A percentile compares a stretch with the other conserved stretches of the same genome.
Evolutionary conservation across 305 asterid species (phyloP).

Genomic region (Striga hermonthica): DNA sequence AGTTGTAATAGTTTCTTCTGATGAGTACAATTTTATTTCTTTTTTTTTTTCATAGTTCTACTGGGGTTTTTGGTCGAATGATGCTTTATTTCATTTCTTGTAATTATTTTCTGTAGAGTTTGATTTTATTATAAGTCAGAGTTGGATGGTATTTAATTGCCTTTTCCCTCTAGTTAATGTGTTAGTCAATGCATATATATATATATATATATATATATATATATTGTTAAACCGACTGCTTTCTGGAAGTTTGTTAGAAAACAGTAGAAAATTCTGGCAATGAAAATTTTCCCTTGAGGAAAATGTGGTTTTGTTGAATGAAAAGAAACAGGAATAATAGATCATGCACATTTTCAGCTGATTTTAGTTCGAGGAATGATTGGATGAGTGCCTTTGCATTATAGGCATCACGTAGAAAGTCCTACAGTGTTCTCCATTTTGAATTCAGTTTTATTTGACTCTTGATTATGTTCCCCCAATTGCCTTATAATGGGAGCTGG

Average conservation of each 20-base stretch:
- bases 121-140: background rate
- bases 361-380: background rate
- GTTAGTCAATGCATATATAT: conserved; percentile 5
- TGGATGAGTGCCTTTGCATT: background rate
- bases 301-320: background rate
- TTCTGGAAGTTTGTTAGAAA: background rate
- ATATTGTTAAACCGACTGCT: conserved; percentile 1
- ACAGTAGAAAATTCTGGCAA: background rate
- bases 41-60: background rate
- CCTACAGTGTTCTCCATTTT: background rate
- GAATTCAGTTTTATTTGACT: conserved; percentile 1
- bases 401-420: background rate
- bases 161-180: background rate
- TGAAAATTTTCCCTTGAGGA: background rate
- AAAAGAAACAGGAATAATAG: background rate
- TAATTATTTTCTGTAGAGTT: conserved; percentile 1
- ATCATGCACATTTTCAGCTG: background rate
- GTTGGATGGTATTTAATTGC: conserved; percentile 7
- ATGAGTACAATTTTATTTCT: background rate
- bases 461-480: conserved; percentile 6
- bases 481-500: conserved; percentile 42
- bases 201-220: too few species aligned
- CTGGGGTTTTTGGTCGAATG: background rate
- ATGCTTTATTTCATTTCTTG: background rate
- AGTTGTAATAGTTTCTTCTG: conserved; percentile 9